A percentile compares a stretch with the other conserved stretches of the same genome.
phyloP scores from a whole-genome alignment of 805 yeast species.

The Saccharomyces eubayanus region DNA sequence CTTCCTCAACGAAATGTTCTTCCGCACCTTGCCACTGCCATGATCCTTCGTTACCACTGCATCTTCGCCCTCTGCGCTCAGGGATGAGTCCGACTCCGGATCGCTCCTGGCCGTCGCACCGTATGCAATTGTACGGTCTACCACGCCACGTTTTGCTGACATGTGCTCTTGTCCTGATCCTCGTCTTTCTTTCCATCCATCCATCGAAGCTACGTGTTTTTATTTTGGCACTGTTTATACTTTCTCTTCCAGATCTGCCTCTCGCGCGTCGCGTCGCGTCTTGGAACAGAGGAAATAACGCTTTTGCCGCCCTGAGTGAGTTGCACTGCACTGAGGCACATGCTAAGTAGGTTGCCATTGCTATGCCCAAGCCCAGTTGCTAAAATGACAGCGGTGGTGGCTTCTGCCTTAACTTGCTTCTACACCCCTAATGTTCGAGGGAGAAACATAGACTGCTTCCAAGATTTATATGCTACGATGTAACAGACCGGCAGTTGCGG shows the following conservation, averaged over 20 bases:
- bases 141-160: background rate
- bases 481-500: no score
- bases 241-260: background rate
- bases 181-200: background rate
- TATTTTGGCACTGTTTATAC: background rate
- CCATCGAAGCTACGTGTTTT: background rate
- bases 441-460: no score
- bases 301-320: background rate
- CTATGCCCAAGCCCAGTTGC: background rate
- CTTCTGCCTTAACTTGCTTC: no score
- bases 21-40: background rate
- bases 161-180: background rate
- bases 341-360: background rate
- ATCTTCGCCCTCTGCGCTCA: background rate
- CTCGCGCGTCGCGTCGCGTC: background rate
- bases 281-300: background rate
- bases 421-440: no score
- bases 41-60: background rate
- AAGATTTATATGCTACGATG: no score
- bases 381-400: background rate
- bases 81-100: background rate
- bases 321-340: no score
- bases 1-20: background rate
- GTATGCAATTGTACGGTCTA: background rate
- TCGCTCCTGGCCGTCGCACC: background rate